These are phyloP conservation scores for Gloeostereum incarnatum DNA, from an alignment of 768 basidiomycete genomes.

Conservation along the genomic window DNA sequence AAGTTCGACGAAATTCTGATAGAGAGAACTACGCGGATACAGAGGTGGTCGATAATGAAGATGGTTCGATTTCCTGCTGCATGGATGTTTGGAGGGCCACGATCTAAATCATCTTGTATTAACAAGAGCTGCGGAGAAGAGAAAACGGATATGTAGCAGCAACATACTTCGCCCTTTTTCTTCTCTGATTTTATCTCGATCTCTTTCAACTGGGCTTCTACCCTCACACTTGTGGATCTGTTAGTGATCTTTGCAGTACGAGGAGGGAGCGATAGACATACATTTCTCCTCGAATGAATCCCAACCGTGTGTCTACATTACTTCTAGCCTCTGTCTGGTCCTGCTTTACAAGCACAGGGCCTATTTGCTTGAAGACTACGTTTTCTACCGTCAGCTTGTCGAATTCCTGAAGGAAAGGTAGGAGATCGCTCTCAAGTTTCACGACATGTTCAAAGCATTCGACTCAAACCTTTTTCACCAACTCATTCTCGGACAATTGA, in stretches of 20 bases:
- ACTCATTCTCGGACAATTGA: conserved; percentile 85
- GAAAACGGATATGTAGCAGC: no score
- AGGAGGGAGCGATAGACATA: conserved; percentile 24
- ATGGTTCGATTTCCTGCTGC: conserved; percentile 27
- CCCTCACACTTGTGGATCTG: conserved; percentile 49
- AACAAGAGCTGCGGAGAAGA: conserved; percentile 4
- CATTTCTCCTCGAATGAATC: conserved; percentile 87
- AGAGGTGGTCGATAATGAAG: conserved; percentile 5
- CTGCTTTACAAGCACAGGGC: conserved; percentile 85
- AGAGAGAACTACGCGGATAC: background rate
- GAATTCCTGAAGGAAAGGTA: conserved; percentile 58
- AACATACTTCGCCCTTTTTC: conserved; percentile 71
- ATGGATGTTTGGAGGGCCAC: conserved; percentile 58
- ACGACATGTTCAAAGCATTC: background rate
- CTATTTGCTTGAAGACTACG: conserved; percentile 83
- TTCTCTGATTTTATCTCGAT: conserved; percentile 66
- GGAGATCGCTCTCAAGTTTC: background rate
- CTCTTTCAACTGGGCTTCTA: conserved; percentile 78
- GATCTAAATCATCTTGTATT: conserved; percentile 30
- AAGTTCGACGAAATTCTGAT: background rate
- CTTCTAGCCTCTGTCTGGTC: conserved; percentile 79
- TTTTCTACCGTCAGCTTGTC: conserved; percentile 62
- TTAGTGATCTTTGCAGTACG: conserved; percentile 2
- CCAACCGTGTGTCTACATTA: conserved; percentile 85
- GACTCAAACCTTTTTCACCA: conserved; percentile 70